These are phyloP conservation scores for Coemansia sp. DNA, from an alignment of 192 early-diverging fungal genomes.

Conservation along the genomic window DNA sequence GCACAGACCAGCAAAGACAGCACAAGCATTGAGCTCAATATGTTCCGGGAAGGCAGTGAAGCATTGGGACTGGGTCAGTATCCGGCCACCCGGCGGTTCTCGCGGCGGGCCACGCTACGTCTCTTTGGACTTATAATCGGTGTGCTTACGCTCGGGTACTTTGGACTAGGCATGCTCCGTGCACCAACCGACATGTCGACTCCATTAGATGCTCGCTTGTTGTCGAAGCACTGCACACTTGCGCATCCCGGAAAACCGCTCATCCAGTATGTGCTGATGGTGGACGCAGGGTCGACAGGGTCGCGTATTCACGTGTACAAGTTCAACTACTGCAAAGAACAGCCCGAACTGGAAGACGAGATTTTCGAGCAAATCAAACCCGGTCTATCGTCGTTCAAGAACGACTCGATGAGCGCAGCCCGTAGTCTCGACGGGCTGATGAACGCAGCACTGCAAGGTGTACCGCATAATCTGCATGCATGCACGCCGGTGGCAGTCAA, in stretches of 20 bases:
- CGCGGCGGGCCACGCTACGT: slow-evolving; percentile 20
- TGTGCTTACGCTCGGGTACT: slow-evolving; percentile 21
- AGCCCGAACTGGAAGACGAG: slow-evolving; percentile 85
- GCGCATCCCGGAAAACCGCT: slow-evolving; percentile 68
- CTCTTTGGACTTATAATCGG: slow-evolving; percentile 15
- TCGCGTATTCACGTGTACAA: slow-evolving; percentile 96
- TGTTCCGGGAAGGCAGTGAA: slow-evolving; percentile 6
- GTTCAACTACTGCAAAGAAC: slow-evolving; percentile 89
- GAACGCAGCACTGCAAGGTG: slow-evolving; percentile 67
- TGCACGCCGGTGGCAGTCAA: slow-evolving; percentile 94
- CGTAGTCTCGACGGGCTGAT: slow-evolving; percentile 76
- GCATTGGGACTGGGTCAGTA: slow-evolving; percentile 46
- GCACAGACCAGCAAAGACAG: background rate
- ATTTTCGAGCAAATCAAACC: slow-evolving; percentile 82
- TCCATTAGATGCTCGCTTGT: slow-evolving; percentile 36
- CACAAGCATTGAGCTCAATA: background rate
- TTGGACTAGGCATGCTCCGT: slow-evolving; percentile 18
- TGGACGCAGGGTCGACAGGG: slow-evolving; percentile 96
- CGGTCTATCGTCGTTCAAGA: slow-evolving; percentile 73
- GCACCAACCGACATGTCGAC: background rate
- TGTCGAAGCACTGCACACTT: slow-evolving; percentile 62
- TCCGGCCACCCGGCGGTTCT: slow-evolving; percentile 23
- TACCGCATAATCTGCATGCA: slow-evolving; percentile 65
- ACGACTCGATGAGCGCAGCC: slow-evolving; percentile 76
- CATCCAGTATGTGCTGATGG: slow-evolving; percentile 88